These are phyloP conservation scores for Ustilago loliicola DNA, from an alignment of 1,284 basidiomycete genomes.

Conservation along the genomic window DNA sequence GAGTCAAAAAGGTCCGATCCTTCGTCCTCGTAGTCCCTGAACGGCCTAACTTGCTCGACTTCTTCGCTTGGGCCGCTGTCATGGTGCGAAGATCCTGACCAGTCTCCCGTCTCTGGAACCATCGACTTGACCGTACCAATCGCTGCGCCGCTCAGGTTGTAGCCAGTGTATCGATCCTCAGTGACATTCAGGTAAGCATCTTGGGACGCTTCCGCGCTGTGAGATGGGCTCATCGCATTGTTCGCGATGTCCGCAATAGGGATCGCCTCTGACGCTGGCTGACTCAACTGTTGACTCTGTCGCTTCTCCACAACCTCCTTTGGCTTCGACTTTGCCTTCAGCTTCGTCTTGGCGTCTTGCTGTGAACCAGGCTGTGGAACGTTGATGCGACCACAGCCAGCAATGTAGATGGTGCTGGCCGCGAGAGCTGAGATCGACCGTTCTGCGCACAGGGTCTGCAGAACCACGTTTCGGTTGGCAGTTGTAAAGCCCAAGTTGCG, in stretches of 20 bases:
- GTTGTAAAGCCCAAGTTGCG: constrained; percentile 51
- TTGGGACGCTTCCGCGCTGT: constrained; percentile 11
- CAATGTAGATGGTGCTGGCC: constrained; percentile 39
- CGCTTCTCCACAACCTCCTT: constrained; percentile 2
- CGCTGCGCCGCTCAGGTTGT: constrained; percentile 21
- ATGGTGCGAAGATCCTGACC: constrained; percentile 27
- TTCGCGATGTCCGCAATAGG: constrained; percentile 1
- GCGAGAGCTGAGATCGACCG: constrained; percentile 35
- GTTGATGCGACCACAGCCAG: constrained; percentile 26
- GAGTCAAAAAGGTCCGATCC: constrained; percentile 45
- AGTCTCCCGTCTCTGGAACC: constrained; percentile 40
- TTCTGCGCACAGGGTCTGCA: constrained; percentile 43
- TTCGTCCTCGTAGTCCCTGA: constrained; percentile 51
- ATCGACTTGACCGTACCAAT: constrained; percentile 46
- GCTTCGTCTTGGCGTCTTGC: neutral
- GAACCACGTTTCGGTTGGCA: constrained; percentile 39
- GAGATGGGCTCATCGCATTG: neutral
- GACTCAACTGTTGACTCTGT: neutral
- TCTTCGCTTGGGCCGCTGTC: constrained; percentile 6
- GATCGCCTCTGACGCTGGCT: neutral
- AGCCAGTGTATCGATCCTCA: constrained; percentile 24
- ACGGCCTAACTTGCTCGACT: constrained; percentile 12
- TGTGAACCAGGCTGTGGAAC: constrained; percentile 22
- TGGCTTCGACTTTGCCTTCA: constrained; percentile 13
- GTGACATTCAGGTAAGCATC: constrained; percentile 30